phyloP scores from a whole-genome alignment of 2,329 filamentous ascomycete genomes.

The Aspergillus jensenii region DNA sequence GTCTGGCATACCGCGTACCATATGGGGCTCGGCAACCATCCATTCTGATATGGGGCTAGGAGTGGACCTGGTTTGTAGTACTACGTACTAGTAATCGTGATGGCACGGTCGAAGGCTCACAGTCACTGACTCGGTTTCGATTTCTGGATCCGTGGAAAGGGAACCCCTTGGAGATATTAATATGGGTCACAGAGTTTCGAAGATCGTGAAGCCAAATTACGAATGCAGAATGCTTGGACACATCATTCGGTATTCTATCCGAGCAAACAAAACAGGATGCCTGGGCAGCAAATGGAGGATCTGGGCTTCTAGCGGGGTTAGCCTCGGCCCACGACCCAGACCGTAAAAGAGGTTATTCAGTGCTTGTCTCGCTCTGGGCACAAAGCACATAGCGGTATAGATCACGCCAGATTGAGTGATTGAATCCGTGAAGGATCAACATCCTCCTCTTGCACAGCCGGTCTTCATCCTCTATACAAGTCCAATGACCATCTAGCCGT shows the following conservation, averaged over 20 bases:
- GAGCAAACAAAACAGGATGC: not conserved
- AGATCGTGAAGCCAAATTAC: not conserved
- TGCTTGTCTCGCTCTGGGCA: not conserved
- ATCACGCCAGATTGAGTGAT: not conserved
- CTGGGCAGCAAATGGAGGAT: not conserved
- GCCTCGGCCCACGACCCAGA: conserved; percentile 4
- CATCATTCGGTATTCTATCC: conserved; percentile 6
- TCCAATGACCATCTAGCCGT: not conserved
- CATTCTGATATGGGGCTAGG: not conserved
- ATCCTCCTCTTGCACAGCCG: not conserved
- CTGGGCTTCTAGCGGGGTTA: not conserved
- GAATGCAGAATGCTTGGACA: not conserved
- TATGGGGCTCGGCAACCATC: not conserved
- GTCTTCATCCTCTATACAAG: not conserved
- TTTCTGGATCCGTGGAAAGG: not conserved
- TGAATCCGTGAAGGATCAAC: not conserved
- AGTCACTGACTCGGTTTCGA: not conserved
- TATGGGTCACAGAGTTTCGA: not conserved
- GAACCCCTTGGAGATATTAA: not conserved
- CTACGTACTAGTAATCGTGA: not conserved
- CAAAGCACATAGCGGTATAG: not conserved
- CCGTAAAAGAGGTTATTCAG: not conserved
- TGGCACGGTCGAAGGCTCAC: not conserved
- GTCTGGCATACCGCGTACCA: not conserved
- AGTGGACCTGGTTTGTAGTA: not conserved